Base-by-base conservation (phyloP, 768 basidiomycete genomes). In the Hortiboletus flavorubellus region DNA sequence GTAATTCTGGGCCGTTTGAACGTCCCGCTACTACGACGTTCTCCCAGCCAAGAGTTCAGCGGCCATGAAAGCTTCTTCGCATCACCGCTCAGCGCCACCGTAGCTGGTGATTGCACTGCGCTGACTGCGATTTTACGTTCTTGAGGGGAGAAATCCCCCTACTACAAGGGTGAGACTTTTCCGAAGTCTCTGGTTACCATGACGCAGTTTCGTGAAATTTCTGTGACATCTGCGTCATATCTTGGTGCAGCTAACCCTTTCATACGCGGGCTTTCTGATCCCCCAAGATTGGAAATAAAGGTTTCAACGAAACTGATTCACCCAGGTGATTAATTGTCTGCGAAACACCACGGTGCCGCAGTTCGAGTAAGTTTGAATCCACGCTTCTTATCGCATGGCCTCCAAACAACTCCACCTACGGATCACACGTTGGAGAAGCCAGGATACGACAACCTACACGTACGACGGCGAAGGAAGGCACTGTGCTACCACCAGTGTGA, bases 201-300 rank as follows among this genome's bases (percentile, higher is more conserved):
- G 43, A 14, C 14, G 23, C 29, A 12, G 43, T 14, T 34, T 41
- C 23, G 29, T 47, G 23, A 16, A 4, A 31, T 34, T 23, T 43
- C 15, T 42, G 31, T 46, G 39, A 46, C 38, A 60, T 29, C 40
- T 47, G 47, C 57, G 56, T 62, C 59, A 47, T 29, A 31, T 46
- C 34, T 39, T 31, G 16, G 30, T 35, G 11, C 18, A 50, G 7
- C 10, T 30, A 26, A 2, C 23, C 10, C 8, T 5, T 42, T 10
- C 26, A 30, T 34, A 40, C 8, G 34, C 34, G 14, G 14, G 42
- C 5, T 5, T 5, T 15, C n/a, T 8, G n/a, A 33, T 49, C 0
- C 3, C 37, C 21, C 26, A 26, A 33, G 11, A 8, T 7, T 2
- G 30, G 38, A 4, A 21, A 37, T 34, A 16, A 0, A n/a, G 14